Conservation (phyloP, 116 monocot species). For the Zostera marina region DNA sequence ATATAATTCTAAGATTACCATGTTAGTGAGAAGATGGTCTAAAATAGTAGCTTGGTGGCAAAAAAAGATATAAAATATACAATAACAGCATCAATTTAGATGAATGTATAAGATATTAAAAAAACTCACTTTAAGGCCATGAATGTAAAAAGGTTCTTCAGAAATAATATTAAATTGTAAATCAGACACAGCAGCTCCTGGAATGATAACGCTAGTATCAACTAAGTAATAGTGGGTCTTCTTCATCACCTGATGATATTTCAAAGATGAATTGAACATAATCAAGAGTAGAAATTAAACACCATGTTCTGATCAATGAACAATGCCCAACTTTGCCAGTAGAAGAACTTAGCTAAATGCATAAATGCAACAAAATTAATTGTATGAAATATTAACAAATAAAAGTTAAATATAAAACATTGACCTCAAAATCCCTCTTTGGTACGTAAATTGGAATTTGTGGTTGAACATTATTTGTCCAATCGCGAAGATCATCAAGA, state of each 20-base stretch:
- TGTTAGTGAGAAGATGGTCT: not conserved
- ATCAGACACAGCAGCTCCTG: slow-evolving; percentile 89
- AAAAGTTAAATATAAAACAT: not conserved
- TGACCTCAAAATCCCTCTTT: slow-evolving; percentile 81
- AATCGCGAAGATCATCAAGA: slow-evolving; percentile 96
- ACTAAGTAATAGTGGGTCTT: slow-evolving; percentile 91
- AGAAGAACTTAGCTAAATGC: not conserved
- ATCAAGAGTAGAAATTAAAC: not conserved
- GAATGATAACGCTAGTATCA: slow-evolving; percentile 81
- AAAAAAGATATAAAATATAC: not conserved
- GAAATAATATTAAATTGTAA: slow-evolving; percentile 86
- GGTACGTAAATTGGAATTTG: slow-evolving; percentile 76
- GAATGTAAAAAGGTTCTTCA: slow-evolving; percentile 18
- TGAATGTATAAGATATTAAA: not conserved
- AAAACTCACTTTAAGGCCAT: slow-evolving; percentile 49
- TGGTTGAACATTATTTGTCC: slow-evolving; percentile 96
- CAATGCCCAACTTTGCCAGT: not conserved
- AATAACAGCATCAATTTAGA: not conserved
- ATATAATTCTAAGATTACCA: not conserved
- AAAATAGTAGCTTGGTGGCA: not conserved
- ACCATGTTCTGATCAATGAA: not conserved
- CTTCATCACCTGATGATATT: slow-evolving; percentile 69
- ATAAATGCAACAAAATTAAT: not conserved
- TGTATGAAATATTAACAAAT: not conserved
- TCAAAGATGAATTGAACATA: not conserved